Base-by-base conservation (phyloP, 1,139 yeast genomes). In the Geotrichum europaeum region DNA sequence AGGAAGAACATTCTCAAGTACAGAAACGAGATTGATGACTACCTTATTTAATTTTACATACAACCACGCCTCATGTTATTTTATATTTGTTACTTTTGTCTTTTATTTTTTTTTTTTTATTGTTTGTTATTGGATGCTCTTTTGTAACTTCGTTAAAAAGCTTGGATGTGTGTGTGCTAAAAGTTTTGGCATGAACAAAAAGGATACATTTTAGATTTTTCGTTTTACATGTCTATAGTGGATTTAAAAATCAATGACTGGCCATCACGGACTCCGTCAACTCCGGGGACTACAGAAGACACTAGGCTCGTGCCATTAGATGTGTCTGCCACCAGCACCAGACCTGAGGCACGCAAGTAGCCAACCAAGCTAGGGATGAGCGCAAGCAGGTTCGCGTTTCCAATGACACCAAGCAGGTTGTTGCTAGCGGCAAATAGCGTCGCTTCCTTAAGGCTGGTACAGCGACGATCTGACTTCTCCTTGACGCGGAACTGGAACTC, bases 1-100 rank as follows among this genome's bases (percentile, higher is more conserved):
- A 92, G 89, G 81, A 82, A 88, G 70, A 91, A 90, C 67, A 84
- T 92, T 63, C 85, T 92, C 76, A 88, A 88, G 76, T 95, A 89
- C 78, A 87, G 89, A 77, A 92, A 94, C 61, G 77, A 76, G 62
- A 69, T 77, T 34, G 81, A 78, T 64, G 81, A 78, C 63, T 78
- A 73, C 64, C 78, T 77, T 43, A 36, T 61, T 43, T 63, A 52
- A 51, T 22, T 20, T n/a, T 40, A 40, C 22, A 40, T 47, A 24
- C 20, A 34, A 15, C 45, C 49, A 13, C 20, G n/a, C 24, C 30
- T 15, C 28, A n/a, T 40, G 45, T 40, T 22, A 10, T 49, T 10
- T 30, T 50, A 24, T 50, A 28, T 50, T 50, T 28, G 18, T 28
- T 28, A 28, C 20, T 50, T 13, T 50, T 15, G 28, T 24, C n/a